Evolutionary conservation across 2,329 filamentous ascomycete genomes (phyloP).

Genomic region (Trichophyton benhamiae): DNA sequence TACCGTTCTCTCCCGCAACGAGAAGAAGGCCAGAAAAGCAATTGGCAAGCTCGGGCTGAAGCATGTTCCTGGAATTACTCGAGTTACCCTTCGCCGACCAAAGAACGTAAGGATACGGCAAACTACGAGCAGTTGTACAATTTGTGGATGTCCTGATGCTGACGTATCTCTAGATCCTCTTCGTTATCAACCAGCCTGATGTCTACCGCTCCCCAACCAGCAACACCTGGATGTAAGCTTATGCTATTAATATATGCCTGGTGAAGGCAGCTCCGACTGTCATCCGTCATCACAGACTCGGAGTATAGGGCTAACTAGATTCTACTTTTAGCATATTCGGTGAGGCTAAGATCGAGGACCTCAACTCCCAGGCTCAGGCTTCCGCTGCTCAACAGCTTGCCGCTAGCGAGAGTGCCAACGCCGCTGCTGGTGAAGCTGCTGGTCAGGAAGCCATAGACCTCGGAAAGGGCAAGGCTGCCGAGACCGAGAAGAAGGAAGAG

Average conservation of each 20-base stretch:
- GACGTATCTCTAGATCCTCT: constrained; percentile 61
- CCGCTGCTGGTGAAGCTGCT: constrained; percentile 47
- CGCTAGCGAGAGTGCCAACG: constrained; percentile 49
- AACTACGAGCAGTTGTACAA: not conserved
- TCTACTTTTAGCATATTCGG: constrained; percentile 68
- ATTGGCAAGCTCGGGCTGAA: constrained; percentile 97
- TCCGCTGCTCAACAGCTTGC: constrained; percentile 92
- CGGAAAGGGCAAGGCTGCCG: constrained; percentile 56
- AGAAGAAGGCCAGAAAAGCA: constrained; percentile 99
- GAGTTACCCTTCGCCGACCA: constrained; percentile 91
- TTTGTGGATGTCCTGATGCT: constrained; percentile 8
- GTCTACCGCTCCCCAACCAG: constrained; percentile 98
- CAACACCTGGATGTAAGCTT: constrained; percentile 97
- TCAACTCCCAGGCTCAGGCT: constrained; percentile 96
- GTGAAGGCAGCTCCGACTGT: not conserved
- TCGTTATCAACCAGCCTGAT: constrained; percentile 99
- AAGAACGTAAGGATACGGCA: constrained; percentile 75
- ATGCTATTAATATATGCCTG: constrained; percentile 10
- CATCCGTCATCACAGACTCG: not conserved
- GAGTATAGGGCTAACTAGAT: not conserved
- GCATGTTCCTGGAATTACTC: constrained; percentile 92
- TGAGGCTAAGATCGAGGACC: constrained; percentile 99
- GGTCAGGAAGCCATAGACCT: constrained; percentile 43
- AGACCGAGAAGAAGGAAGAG: constrained; percentile 51
- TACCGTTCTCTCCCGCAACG: constrained; percentile 94